phyloP scores from a whole-genome alignment of 2,329 filamentous ascomycete species.

The Apiospora koreana region DNA sequence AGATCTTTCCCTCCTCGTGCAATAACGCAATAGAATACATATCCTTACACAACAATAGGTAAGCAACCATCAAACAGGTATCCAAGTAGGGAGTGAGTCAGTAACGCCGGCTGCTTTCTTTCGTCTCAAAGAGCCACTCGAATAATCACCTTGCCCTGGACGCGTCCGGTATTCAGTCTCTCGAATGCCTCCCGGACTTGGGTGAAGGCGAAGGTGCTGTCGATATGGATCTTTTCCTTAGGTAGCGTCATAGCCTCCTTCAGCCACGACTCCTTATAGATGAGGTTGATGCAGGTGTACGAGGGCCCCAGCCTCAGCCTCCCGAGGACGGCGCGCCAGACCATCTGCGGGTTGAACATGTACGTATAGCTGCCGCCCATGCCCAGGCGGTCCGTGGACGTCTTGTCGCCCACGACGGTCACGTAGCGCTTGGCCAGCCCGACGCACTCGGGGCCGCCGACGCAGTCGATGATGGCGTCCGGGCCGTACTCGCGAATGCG shows the following conservation, averaged over 20 bases:
- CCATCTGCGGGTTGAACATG: constrained; percentile 2
- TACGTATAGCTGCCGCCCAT: neutral
- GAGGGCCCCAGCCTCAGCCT: constrained; percentile 6
- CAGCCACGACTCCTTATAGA: neutral
- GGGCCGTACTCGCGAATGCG: no score
- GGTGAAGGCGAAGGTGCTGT: constrained; percentile 14
- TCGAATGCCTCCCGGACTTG: constrained; percentile 16
- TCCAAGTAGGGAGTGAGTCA: no score
- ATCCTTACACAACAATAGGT: no score
- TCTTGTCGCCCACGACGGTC: constrained; percentile 13
- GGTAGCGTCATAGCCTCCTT: neutral
- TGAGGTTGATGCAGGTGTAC: constrained; percentile 10
- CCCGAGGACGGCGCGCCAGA: constrained; percentile 1
- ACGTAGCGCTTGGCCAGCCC: constrained; percentile 2
- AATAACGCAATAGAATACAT: no score
- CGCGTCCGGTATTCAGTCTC: constrained; percentile 13
- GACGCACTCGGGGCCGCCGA: constrained; percentile 16
- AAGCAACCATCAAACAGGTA: no score
- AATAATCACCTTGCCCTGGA: constrained; percentile 16
- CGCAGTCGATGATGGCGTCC: no score
- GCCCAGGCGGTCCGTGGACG: neutral
- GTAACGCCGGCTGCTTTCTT: no score
- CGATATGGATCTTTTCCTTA: constrained; percentile 9
- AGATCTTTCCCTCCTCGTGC: no score
- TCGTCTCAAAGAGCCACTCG: no score